These are phyloP conservation scores for Dacryopinax primogenitus DNA, from an alignment of 768 basidiomycete species.

Conservation along the genomic window DNA sequence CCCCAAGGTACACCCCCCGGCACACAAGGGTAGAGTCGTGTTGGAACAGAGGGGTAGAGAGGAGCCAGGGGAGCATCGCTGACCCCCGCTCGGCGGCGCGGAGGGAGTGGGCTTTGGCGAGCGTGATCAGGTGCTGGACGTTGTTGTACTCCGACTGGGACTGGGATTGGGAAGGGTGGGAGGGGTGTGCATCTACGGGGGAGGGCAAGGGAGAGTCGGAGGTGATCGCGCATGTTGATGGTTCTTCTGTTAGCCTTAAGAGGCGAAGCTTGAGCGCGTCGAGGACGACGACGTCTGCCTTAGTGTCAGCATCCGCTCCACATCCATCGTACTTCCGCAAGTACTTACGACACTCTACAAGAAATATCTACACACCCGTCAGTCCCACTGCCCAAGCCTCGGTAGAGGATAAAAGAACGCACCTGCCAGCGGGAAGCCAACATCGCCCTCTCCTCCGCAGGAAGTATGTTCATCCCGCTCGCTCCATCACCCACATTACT, in stretches of 20 bases:
- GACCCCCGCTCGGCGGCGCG: slow-evolving; percentile 37
- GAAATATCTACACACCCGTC: slow-evolving; percentile 47
- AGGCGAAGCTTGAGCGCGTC: slow-evolving; percentile 62
- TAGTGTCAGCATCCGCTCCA: slow-evolving; percentile 13
- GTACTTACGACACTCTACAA: slow-evolving; percentile 74
- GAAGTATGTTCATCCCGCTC: not conserved
- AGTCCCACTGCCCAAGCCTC: not conserved
- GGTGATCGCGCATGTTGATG: slow-evolving; percentile 16
- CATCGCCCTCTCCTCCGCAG: slow-evolving; percentile 7
- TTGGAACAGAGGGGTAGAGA: slow-evolving; percentile 53
- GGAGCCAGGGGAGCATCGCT: slow-evolving; percentile 37
- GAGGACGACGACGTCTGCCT: slow-evolving; percentile 70
- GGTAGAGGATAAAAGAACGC: not conserved
- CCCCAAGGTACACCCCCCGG: slow-evolving; percentile 84
- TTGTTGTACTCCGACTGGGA: slow-evolving; percentile 22
- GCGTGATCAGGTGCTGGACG: slow-evolving; percentile 31
- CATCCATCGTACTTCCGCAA: not conserved
- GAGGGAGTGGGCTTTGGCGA: slow-evolving; percentile 35
- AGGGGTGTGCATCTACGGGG: slow-evolving; percentile 8
- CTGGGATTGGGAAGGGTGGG: too few relatives aligned
- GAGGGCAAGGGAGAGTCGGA: slow-evolving; percentile 14
- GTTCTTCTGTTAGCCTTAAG: slow-evolving; percentile 15
- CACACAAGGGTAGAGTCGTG: slow-evolving; percentile 79
- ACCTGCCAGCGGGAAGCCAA: slow-evolving; percentile 5
- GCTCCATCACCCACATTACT: not conserved